phyloP scores from a whole-genome alignment of 2,329 filamentous ascomycete species.

The Hypomyces rosellus region DNA sequence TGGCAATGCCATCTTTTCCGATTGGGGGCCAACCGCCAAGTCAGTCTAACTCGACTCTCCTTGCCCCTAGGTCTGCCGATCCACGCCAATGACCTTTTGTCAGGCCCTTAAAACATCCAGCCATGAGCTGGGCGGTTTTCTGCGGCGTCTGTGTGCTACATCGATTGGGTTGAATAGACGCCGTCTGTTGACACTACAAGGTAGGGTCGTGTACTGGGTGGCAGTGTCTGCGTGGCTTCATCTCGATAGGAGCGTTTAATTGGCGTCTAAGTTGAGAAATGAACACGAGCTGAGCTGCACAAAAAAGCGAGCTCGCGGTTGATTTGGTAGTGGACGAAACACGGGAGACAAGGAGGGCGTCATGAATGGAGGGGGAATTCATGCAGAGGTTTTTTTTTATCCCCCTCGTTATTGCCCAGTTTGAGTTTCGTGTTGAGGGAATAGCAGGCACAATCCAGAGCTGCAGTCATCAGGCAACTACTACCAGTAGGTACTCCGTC shows the following conservation, averaged over 20 bases:
- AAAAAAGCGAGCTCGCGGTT: constrained; percentile 1
- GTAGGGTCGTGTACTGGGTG: constrained; percentile 3
- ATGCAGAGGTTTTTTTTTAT: too few relatives aligned
- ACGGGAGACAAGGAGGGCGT: too few relatives aligned
- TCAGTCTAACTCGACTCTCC: constrained; percentile 1
- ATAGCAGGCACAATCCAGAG: too few relatives aligned
- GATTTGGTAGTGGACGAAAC: not conserved
- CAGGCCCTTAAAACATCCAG: not conserved
- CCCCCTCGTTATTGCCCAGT: too few relatives aligned
- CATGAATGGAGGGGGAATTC: too few relatives aligned
- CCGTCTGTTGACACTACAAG: constrained; percentile 14
- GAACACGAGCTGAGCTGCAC: constrained; percentile 5
- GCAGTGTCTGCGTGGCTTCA: constrained; percentile 8
- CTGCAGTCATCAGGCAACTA: too few relatives aligned
- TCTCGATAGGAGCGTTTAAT: constrained; percentile 8
- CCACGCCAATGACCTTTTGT: constrained; percentile 28
- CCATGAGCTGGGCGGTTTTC: not conserved
- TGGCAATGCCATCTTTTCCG: constrained; percentile 24
- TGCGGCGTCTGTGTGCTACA: not conserved
- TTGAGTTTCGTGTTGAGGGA: too few relatives aligned
- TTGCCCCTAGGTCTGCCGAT: constrained; percentile 23
- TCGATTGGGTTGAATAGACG: constrained; percentile 28
- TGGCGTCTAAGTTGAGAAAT: constrained; percentile 7
- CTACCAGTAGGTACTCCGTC: too few relatives aligned
- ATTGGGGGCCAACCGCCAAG: constrained; percentile 20